Base-by-base conservation (phyloP, 305 asterid genomes). In the Fraxinus sp. region DNA sequence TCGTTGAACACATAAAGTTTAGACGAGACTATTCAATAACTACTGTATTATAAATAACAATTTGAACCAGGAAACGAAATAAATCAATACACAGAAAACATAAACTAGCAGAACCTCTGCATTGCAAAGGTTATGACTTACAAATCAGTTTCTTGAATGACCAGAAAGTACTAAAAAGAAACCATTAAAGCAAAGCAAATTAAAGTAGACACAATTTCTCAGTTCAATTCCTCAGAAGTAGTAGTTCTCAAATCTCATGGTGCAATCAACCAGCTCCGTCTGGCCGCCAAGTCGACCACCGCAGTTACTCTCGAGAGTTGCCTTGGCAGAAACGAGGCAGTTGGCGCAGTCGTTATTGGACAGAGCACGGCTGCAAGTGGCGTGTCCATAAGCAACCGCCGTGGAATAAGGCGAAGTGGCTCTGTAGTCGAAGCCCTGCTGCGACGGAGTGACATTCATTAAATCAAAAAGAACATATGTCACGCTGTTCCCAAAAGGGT, bases 211-310 rank as follows among this genome's bases (percentile, higher is more conserved):
- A 18, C 26, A 20, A n/a, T 62, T 62, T 28, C 22, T 62, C 71
- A 62, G 33, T 22, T 70, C 37, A 43, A 49, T 46, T 41, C 18
- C 36, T 75, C 33, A 75, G 77, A 83, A 83, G 26, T 78, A 0
- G 24, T 86, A 84, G 20, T 84, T 75, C 82, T 84, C 89, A 57
- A 84, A 86, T 84, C 89, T 86, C 36, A 86, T 86, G 71, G 80
- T 10, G 43, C 89, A 86, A 20, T 86, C 87, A 73, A 78, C 85
- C 82, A 86, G 68, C 62, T 55, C 77, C 28, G 81, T 76, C 37
- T 37, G n/a, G 37, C 78, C 87, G 1, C 89, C 87, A 20, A 84
- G 3, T 4, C 28, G 78, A 30, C 26, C 1, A 11, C 62, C 14
- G 32, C 89, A 86, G 33, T 16, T 26, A 72, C 41, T 36, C 7